These are phyloP conservation scores for Excoecaria agallocha DNA, from an alignment of 345 rosid species.

Conservation along the genomic window DNA sequence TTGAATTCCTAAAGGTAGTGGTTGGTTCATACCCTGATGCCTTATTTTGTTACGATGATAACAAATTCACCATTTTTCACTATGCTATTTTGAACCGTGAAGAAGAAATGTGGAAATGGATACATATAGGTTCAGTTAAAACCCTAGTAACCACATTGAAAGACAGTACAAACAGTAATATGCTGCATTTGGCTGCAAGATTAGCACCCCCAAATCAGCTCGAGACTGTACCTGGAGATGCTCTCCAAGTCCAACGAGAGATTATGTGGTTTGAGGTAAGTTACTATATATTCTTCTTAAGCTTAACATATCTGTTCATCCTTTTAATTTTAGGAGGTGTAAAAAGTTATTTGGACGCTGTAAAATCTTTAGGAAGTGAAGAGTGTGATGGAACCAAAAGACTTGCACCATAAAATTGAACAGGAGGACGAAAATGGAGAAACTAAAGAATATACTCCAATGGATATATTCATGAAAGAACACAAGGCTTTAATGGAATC, in stretches of 20 bases:
- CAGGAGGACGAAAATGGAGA: not conserved
- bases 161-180: constrained; percentile 28
- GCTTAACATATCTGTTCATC: not conserved
- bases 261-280: constrained; percentile 46
- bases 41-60: not conserved
- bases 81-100: constrained; percentile 7
- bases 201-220: constrained; percentile 30
- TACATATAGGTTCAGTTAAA: constrained; percentile 31
- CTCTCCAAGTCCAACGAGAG: constrained; percentile 42
- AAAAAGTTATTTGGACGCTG: not conserved
- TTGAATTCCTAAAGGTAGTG: not conserved
- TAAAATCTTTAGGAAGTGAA: constrained; percentile 23
- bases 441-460: not conserved
- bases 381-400: not conserved
- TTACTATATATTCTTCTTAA: not conserved
- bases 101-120: constrained; percentile 30
- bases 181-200: constrained; percentile 38
- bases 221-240: constrained; percentile 39
- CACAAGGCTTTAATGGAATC: not conserved
- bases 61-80: not conserved
- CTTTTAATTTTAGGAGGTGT: not conserved
- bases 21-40: not conserved
- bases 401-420: not conserved
- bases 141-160: constrained; percentile 31
- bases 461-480: not conserved